Evolutionary conservation across 2,329 filamentous ascomycete genomes (phyloP).

Genomic region (Trichoderma citrinoviride): DNA sequence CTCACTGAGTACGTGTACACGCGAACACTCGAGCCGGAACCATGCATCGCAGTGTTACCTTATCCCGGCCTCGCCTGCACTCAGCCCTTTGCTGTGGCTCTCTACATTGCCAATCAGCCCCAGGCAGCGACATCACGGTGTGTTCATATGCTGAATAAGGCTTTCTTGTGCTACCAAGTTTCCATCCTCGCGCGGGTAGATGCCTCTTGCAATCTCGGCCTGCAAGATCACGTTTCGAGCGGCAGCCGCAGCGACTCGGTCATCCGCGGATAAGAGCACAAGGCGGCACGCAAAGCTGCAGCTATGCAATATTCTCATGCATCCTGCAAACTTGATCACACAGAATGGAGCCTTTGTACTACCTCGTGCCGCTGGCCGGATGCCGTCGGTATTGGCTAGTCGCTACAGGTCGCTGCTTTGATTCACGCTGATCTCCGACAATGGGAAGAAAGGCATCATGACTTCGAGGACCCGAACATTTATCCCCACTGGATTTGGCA

Average conservation of each 20-base stretch:
- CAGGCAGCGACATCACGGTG: background rate
- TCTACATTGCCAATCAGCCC: background rate
- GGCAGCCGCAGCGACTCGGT: background rate
- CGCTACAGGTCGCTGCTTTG: background rate
- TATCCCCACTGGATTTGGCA: background rate
- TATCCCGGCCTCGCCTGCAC: background rate
- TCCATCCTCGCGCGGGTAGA: background rate
- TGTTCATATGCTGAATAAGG: background rate
- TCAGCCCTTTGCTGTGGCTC: background rate
- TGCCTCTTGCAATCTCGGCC: background rate
- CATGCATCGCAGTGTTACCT: background rate
- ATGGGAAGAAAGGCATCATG: background rate
- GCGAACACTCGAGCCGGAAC: background rate
- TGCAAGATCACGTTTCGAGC: background rate
- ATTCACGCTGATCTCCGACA: background rate
- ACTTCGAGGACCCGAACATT: background rate
- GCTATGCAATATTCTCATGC: background rate
- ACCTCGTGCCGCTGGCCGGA: background rate
- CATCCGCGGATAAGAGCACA: background rate
- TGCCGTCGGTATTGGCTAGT: background rate
- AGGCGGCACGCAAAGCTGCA: background rate
- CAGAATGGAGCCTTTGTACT: background rate
- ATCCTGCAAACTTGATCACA: background rate
- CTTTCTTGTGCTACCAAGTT: background rate
- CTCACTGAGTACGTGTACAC: background rate